These are phyloP conservation scores for Citrus medica DNA, from an alignment of 345 rosid species.

Conservation along the genomic window DNA sequence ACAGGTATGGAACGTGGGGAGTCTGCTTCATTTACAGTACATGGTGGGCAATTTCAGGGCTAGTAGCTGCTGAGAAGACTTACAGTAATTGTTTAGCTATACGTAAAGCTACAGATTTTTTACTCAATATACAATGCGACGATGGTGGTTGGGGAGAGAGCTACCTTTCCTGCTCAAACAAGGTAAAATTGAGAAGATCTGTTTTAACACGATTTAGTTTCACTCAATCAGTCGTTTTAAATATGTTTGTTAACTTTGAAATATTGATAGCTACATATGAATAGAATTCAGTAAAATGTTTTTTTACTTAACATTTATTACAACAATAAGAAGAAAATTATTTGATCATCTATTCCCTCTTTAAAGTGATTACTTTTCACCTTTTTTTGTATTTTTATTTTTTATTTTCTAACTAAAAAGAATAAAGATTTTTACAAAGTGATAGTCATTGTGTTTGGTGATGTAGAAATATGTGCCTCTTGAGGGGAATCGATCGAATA, in stretches of 20 bases:
- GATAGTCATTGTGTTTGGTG: not conserved
- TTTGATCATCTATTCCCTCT: too few relatives aligned
- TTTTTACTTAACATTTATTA: too few relatives aligned
- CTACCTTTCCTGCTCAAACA: not conserved
- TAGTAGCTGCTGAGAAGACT: not conserved
- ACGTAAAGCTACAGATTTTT: not conserved
- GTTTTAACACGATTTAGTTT: too few relatives aligned
- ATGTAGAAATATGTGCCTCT: not conserved
- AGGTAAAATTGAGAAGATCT: not conserved
- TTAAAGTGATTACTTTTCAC: not conserved
- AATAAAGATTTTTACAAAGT: too few relatives aligned
- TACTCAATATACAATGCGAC: not conserved
- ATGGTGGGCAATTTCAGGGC: not conserved
- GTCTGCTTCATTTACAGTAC: conserved; percentile 21
- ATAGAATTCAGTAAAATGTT: too few relatives aligned
- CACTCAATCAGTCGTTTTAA: too few relatives aligned
- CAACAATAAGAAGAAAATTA: too few relatives aligned
- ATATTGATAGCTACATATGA: too few relatives aligned
- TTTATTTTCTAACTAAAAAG: too few relatives aligned
- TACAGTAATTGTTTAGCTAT: not conserved
- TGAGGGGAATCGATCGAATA: not conserved
- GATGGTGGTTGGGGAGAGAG: not conserved
- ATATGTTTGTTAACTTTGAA: too few relatives aligned
- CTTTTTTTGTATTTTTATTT: too few relatives aligned
- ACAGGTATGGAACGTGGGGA: conserved; percentile 30